phyloP scores from a whole-genome alignment of 768 basidiomycete species.

The Trametes gibbosa region DNA sequence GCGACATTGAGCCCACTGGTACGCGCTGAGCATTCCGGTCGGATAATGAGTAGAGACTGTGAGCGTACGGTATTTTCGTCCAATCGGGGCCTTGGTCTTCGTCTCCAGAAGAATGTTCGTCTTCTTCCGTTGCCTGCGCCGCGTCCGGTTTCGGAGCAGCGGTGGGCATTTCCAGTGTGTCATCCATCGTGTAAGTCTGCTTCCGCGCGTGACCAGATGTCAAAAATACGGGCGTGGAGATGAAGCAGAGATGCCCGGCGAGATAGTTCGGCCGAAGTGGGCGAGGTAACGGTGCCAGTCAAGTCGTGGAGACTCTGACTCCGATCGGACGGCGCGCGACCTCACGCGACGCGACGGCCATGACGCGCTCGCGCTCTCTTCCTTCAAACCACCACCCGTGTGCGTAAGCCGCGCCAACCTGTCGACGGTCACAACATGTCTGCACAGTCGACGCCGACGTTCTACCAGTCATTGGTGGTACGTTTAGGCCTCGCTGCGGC shows the following conservation, averaged over 20 bases:
- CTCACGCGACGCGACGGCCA: slow-evolving; percentile 7
- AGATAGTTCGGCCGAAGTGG: neutral
- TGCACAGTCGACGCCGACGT: slow-evolving; percentile 22
- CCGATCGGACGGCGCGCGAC: neutral
- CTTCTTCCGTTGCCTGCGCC: slow-evolving; percentile 39
- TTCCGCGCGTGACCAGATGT: neutral
- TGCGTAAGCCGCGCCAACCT: neutral
- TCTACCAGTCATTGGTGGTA: slow-evolving; percentile 33
- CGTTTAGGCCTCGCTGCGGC: neutral
- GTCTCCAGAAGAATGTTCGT: slow-evolving; percentile 61
- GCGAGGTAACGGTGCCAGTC: neutral
- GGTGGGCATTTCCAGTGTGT: slow-evolving; percentile 49
- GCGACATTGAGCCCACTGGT: slow-evolving; percentile 21
- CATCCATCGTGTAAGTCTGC: slow-evolving; percentile 48
- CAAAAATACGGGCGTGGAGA: neutral
- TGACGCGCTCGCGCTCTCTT: neutral
- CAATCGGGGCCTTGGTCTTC: slow-evolving; percentile 79
- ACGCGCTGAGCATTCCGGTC: neutral
- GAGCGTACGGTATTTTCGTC: slow-evolving; percentile 67
- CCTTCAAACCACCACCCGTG: neutral
- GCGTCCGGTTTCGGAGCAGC: slow-evolving; percentile 30
- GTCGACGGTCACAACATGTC: slow-evolving; percentile 7
- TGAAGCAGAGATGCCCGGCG: neutral
- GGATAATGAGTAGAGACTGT: neutral
- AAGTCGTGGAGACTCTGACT: neutral